These are phyloP conservation scores for Aspergillus tamarii DNA, from an alignment of 2,329 filamentous ascomycete genomes.

Conservation along the genomic window DNA sequence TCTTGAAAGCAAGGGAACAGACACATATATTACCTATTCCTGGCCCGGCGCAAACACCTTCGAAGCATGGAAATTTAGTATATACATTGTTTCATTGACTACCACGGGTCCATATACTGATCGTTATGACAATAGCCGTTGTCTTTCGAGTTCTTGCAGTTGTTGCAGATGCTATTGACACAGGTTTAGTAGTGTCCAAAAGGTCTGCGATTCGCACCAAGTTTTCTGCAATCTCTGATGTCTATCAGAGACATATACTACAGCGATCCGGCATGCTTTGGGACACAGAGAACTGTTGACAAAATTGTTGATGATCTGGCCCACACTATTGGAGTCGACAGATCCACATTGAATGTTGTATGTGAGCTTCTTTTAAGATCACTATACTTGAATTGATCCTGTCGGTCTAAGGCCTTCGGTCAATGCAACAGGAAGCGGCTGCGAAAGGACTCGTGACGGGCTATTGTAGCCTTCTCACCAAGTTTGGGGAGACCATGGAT, in stretches of 20 bases:
- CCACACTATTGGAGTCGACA: constrained; percentile 59
- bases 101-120: background rate
- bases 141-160: constrained; percentile 59
- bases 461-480: constrained; percentile 31
- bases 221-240: background rate
- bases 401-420: background rate
- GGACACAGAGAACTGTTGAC: constrained; percentile 60
- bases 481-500: constrained; percentile 35
- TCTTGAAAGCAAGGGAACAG: constrained; percentile 28
- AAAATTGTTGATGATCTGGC: constrained; percentile 64
- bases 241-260: constrained; percentile 65
- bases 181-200: constrained; percentile 57
- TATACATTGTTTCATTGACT: constrained; percentile 1
- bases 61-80: constrained; percentile 60
- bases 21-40: constrained; percentile 40
- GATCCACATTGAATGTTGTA: constrained; percentile 61
- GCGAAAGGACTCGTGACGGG: constrained; percentile 50
- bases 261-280: constrained; percentile 62
- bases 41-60: constrained; percentile 60
- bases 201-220: constrained; percentile 46
- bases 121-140: constrained; percentile 47
- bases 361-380: constrained; percentile 16
- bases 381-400: background rate
- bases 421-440: constrained; percentile 40
- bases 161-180: constrained; percentile 56